A percentile compares a stretch with the other conserved stretches of the same genome.
Evolutionary conservation across 192 early-diverging fungal species (phyloP).

Genomic region (Piromyces finnis): DNA sequence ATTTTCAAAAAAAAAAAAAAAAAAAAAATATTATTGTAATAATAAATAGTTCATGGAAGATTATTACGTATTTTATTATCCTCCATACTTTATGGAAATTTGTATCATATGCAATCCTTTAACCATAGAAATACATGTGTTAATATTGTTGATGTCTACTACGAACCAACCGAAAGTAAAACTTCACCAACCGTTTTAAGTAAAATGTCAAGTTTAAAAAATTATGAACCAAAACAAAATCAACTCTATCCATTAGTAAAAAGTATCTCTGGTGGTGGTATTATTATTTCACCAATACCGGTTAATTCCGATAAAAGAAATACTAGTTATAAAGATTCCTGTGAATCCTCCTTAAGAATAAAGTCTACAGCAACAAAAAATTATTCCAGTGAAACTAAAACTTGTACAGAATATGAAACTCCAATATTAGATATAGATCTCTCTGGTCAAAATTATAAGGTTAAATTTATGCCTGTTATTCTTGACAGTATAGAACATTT

Average conservation of each 20-base stretch:
- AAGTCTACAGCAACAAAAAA: background rate
- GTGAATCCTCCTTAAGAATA: background rate
- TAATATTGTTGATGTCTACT: constrained; percentile 21
- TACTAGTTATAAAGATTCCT: background rate
- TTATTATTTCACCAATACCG: background rate
- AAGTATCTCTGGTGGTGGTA: background rate
- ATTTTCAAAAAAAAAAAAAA: no score
- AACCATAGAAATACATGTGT: constrained; percentile 27
- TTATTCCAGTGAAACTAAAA: background rate
- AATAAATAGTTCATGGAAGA: constrained; percentile 28
- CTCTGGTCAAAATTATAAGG: background rate
- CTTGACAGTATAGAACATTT: background rate
- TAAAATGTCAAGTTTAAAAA: background rate
- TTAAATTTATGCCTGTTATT: background rate
- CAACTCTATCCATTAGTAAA: background rate
- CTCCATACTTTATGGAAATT: constrained; percentile 14
- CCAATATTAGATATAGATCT: background rate
- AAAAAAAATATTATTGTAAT: no score
- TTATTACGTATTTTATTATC: constrained; percentile 29
- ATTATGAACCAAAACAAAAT: background rate
- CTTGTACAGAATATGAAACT: background rate
- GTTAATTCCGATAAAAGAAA: background rate
- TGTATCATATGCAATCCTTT: constrained; percentile 19
- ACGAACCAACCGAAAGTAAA: background rate
- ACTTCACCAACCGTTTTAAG: background rate